Evolutionary conservation across 768 basidiomycete species (phyloP).

Genomic region (Serendipita vermifera): DNA sequence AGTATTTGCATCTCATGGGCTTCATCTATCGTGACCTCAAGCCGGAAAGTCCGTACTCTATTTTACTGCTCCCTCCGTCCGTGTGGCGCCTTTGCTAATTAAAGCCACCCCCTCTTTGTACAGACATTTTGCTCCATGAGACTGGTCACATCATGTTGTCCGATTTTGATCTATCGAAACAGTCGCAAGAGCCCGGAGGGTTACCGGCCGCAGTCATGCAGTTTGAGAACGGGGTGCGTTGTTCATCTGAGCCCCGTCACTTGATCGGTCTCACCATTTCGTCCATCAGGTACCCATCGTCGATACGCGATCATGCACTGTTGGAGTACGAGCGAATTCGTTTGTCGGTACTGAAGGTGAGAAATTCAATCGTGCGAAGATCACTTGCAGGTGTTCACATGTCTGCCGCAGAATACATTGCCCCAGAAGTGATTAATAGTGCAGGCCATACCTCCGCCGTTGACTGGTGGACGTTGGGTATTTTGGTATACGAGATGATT

Average conservation of each 20-base stretch:
- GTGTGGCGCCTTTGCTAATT: slow-evolving; percentile 10
- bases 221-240: no score
- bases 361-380: slow-evolving; percentile 17
- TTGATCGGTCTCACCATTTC: no score
- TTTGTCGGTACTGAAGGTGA: slow-evolving; percentile 98
- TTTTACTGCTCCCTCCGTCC: no score
- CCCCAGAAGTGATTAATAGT: slow-evolving; percentile 94
- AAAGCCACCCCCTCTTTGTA: no score
- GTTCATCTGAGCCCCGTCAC: neutral
- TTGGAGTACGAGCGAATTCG: slow-evolving; percentile 94
- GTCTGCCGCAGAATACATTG: slow-evolving; percentile 88
- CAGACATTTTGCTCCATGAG: slow-evolving; percentile 94
- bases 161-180: slow-evolving; percentile 97
- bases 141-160: slow-evolving; percentile 99
- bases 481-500: slow-evolving; percentile 98
- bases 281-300: slow-evolving; percentile 66
- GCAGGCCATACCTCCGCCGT: slow-evolving; percentile 96
- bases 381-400: neutral
- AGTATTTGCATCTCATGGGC: slow-evolving; percentile 98
- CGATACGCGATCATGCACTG: slow-evolving; percentile 95
- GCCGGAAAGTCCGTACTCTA: slow-evolving; percentile 92
- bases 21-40: slow-evolving; percentile 99
- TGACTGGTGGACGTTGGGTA: slow-evolving; percentile 99
- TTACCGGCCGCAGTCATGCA: slow-evolving; percentile 77
- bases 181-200: slow-evolving; percentile 72